These are phyloP conservation scores for Trapa incisa DNA, from an alignment of 345 rosid genomes.

Conservation along the genomic window DNA sequence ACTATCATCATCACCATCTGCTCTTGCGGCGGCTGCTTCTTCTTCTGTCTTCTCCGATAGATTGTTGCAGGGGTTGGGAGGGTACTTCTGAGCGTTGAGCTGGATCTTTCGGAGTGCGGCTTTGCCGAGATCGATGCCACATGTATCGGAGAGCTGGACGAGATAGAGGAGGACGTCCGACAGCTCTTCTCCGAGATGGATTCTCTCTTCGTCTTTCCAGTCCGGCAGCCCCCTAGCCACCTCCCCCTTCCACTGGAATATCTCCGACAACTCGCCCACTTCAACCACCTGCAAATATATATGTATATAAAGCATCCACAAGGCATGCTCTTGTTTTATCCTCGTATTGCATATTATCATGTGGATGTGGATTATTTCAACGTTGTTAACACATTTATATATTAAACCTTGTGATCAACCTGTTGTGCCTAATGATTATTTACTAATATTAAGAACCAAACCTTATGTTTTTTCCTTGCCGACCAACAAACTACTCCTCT, in stretches of 20 bases:
- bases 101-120: conserved; percentile 69
- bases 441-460: no score
- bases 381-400: no score
- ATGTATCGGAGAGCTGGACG: conserved; percentile 71
- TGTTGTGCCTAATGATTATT: no score
- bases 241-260: conserved; percentile 97
- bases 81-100: conserved; percentile 83
- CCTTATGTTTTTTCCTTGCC: no score
- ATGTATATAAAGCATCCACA: background rate
- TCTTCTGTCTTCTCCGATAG: conserved; percentile 2
- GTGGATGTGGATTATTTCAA: no score
- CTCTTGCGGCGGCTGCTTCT: background rate
- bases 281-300: conserved; percentile 62
- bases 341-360: no score
- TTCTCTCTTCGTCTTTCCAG: conserved; percentile 79
- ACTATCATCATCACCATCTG: no score
- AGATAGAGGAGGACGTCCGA: conserved; percentile 87
- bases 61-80: conserved; percentile 19
- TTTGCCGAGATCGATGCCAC: conserved; percentile 69
- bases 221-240: conserved; percentile 70
- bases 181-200: conserved; percentile 78
- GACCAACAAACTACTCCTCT: no score
- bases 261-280: conserved; percentile 86
- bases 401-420: no score
- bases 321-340: background rate